Percentiles rank a stretch among this genome's conserved stretches.
Evolutionary conservation across 352 stramenopile species (phyloP).

Genomic region (Phytophthora crassamura): DNA sequence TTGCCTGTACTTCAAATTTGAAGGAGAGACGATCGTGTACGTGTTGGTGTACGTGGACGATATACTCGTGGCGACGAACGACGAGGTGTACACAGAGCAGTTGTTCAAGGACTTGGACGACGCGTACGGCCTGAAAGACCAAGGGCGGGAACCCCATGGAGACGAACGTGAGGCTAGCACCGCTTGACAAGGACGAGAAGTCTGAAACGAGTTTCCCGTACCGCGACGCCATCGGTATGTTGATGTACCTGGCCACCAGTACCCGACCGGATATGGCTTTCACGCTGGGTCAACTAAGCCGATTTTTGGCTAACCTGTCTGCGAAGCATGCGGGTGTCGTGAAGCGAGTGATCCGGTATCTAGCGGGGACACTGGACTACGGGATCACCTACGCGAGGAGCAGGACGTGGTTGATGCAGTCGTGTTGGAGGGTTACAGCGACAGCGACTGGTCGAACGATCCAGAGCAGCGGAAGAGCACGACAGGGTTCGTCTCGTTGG

Average conservation of each 20-base stretch:
- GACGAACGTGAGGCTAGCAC: too few species aligned
- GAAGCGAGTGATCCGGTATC: background rate
- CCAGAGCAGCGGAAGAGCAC: background rate
- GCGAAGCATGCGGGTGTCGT: background rate
- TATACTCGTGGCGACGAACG: too few species aligned
- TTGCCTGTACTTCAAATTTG: background rate
- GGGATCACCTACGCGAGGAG: background rate
- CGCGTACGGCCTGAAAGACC: background rate
- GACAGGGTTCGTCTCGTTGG: background rate
- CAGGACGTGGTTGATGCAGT: background rate
- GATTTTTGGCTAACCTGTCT: background rate
- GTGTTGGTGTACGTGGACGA: background rate
- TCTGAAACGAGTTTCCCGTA: constrained; percentile 7
- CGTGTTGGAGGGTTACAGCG: background rate
- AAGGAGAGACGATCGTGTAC: background rate
- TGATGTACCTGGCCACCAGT: constrained; percentile 11
- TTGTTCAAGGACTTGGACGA: background rate
- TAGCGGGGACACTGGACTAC: too few species aligned
- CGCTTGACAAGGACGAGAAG: background rate
- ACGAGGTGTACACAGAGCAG: background rate
- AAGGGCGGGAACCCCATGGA: background rate
- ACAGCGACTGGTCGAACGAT: constrained; percentile 1
- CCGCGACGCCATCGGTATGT: constrained; percentile 1
- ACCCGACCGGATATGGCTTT: background rate
- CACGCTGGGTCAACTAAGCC: background rate